Evolutionary conservation across 2,329 filamentous ascomycete species (phyloP), one percentile per base, ranked within the genome.

Genomic region (Scedosporium minutisporum): DNA sequence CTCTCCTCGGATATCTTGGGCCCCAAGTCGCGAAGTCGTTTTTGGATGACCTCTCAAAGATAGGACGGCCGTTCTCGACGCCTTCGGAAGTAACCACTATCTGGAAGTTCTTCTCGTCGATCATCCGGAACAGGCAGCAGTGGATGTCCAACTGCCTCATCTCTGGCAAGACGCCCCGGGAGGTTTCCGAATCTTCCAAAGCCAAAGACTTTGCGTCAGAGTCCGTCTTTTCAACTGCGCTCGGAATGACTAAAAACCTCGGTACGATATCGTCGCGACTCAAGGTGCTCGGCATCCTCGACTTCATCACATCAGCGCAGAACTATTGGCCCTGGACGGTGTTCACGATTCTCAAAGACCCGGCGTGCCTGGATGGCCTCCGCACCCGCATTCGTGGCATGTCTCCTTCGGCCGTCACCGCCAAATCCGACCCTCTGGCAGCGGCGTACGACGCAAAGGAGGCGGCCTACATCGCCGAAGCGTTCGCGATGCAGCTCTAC

Each of bases 291-390:
- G 86, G 89, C 0, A 86, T 97, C 68, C 80, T 99, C 16, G 87
- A 93, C 68, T 97, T 97, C 72, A 85, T 97, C 44, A 87, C 90
- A 2, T 86, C 89, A 2, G 90, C 93, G 4, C 93, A 97, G 71
- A 95, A 96, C 72, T 90, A 92, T 71, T 97, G 93, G 93, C 89
- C 93, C 1, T 96, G 93, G 91, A 93, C 91, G 1, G 92, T 96
- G 63, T 88, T 90, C 63, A 87, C 89, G 46, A 78, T 96, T 42
- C 85, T 89, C 65, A 87, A 87, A 64, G 89, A 96, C 68, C 81
- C 83, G 0, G 78, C 80, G 0, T 93, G 96, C 69, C 82, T 97
- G 63, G 80, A 85, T 51, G 84, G 85, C 62, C 81, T 96, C 18
- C 83, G 90, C 18, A 80, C 82, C 3, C 95, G 91, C 71, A 82